phyloP scores from a whole-genome alignment of 2,329 filamentous ascomycete species.

The Claviceps sp. region DNA sequence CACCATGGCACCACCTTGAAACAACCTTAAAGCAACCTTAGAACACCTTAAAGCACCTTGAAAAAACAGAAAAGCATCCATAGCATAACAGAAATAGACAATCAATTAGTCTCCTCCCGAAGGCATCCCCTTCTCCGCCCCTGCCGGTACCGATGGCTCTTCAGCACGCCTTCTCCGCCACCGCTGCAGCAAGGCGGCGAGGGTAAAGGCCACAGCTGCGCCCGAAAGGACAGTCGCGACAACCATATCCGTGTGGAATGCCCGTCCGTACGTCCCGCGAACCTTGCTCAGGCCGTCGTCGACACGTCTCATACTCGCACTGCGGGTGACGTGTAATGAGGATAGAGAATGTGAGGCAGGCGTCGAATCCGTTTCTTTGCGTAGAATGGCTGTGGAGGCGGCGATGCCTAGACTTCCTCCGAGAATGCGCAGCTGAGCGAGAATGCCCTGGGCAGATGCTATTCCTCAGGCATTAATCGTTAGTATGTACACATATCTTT shows the following conservation, averaged over 20 bases:
- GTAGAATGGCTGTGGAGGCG: conserved; percentile 33
- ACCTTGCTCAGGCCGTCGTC: conserved; percentile 13
- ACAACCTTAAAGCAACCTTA: too few species aligned
- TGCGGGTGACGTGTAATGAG: neutral
- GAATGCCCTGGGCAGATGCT: conserved; percentile 39
- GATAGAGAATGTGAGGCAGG: neutral
- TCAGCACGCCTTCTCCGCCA: neutral
- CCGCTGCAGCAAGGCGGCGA: conserved; percentile 8
- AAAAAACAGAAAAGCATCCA: too few species aligned
- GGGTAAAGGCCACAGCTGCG: conserved; percentile 24
- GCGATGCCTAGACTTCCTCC: conserved; percentile 43
- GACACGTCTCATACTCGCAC: conserved; percentile 7
- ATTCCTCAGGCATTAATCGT: neutral
- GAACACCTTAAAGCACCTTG: too few species aligned
- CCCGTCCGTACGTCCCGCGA: conserved; percentile 26
- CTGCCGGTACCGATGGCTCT: neutral
- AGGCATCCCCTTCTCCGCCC: neutral
- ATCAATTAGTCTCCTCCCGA: neutral
- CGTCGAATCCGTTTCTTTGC: conserved; percentile 13
- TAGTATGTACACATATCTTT: too few species aligned
- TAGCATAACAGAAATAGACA: neutral
- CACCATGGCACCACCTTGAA: too few species aligned
- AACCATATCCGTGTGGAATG: conserved; percentile 34
- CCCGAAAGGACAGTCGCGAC: conserved; percentile 29
- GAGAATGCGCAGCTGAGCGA: conserved; percentile 37